Percentiles rank a stretch among this genome's conserved stretches.
Conservation (phyloP, 805 yeast genomes). For the Alloascoidea africana region DNA sequence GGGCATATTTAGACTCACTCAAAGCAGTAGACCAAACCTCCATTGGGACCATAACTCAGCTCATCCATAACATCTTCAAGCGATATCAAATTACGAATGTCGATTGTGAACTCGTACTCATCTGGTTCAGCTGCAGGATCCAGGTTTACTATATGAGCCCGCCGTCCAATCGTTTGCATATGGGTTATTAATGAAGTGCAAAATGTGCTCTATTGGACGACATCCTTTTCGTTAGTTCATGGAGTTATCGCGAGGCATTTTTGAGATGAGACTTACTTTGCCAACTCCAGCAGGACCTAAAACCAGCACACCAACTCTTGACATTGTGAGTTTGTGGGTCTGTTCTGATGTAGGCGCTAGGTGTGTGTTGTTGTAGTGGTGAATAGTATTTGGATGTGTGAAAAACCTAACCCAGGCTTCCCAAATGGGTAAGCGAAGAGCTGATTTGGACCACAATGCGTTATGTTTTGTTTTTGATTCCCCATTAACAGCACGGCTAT, state of each 20-base stretch:
- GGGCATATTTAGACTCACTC: slow-evolving; percentile 36
- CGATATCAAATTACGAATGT: slow-evolving; percentile 80
- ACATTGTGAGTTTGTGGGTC: too few species aligned
- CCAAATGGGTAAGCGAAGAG: too few species aligned
- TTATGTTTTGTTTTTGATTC: too few species aligned
- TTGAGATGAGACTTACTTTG: slow-evolving; percentile 21
- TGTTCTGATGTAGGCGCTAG: slow-evolving; percentile 2
- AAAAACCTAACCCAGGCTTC: not conserved
- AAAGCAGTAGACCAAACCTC: slow-evolving; percentile 85
- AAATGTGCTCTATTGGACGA: slow-evolving; percentile 45
- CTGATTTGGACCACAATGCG: too few species aligned
- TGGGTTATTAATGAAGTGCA: slow-evolving; percentile 78
- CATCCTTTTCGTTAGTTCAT: not conserved
- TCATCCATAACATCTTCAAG: slow-evolving; percentile 94
- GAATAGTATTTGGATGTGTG: not conserved
- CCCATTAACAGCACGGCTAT: too few species aligned
- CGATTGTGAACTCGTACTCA: slow-evolving; percentile 84
- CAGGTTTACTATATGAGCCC: slow-evolving; percentile 87
- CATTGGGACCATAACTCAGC: slow-evolving; percentile 86
- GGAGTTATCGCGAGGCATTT: not conserved
- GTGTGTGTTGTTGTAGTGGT: too few species aligned
- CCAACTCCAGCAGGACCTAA: slow-evolving; percentile 99
- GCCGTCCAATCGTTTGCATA: slow-evolving; percentile 80
- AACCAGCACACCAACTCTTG: slow-evolving; percentile 86
- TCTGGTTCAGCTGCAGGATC: slow-evolving; percentile 97